Evolutionary conservation across 1,284 basidiomycete genomes (phyloP).

Genomic region (Phenoliferia sp.): DNA sequence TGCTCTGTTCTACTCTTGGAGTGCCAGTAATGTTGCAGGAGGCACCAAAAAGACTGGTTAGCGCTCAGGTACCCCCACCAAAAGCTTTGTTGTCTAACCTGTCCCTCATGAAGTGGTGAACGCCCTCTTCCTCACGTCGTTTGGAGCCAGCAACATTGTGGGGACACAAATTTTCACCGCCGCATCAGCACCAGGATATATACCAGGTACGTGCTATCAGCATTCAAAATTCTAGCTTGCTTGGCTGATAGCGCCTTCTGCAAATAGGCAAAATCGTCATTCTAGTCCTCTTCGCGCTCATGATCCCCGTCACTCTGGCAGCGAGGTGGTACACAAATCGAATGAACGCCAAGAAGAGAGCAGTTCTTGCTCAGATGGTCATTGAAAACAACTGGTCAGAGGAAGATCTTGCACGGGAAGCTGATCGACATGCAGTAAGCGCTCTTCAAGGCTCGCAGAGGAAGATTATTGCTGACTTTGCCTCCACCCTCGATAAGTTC

Average conservation of each 20-base stretch:
- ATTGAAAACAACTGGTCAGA: conserved; percentile 53
- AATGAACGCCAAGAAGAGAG: conserved; percentile 54
- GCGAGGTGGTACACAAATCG: conserved; percentile 55
- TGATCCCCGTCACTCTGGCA: conserved; percentile 51
- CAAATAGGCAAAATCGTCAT: neutral
- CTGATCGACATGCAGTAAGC: conserved; percentile 51
- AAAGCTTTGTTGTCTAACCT: conserved; percentile 5
- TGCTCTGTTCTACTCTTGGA: conserved; percentile 60
- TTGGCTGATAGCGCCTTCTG: too few species aligned
- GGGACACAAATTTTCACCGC: conserved; percentile 4
- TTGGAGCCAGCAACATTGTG: conserved; percentile 53
- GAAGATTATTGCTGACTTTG: neutral
- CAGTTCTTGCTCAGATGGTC: conserved; percentile 49
- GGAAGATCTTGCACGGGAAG: conserved; percentile 53
- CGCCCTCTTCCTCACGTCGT: conserved; percentile 56
- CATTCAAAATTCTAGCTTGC: neutral
- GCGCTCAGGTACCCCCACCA: neutral
- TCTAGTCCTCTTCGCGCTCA: conserved; percentile 55
- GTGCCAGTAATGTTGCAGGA: conserved; percentile 61
- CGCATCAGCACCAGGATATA: neutral
- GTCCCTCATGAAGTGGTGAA: conserved; percentile 46
- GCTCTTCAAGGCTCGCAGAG: neutral
- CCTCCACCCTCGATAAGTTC: conserved; percentile 41
- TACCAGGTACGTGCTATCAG: neutral
- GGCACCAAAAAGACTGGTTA: conserved; percentile 55